Evolutionary conservation across 495 filamentous ascomycete genomes (phyloP).

Genomic region (Podospora pseudocomata): DNA sequence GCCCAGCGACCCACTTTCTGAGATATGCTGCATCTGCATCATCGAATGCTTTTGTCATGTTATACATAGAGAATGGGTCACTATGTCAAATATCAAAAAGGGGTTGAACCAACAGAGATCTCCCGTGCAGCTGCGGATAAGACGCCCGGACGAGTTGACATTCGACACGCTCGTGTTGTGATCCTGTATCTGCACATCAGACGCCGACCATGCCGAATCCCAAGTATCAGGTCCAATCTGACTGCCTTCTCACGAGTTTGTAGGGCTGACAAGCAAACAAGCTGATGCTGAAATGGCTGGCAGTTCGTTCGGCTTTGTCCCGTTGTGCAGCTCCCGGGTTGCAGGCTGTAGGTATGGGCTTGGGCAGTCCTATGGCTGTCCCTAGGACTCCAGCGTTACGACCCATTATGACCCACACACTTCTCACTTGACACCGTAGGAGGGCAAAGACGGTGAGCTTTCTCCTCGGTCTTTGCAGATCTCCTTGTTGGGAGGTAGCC

Average conservation of each 20-base stretch:
- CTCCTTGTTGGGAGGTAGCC: constrained; percentile 14
- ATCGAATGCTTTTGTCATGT: neutral
- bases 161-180: constrained; percentile 2
- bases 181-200: neutral
- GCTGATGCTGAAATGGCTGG: neutral
- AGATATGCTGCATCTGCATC: neutral
- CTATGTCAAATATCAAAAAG: too few species aligned
- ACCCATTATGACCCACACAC: constrained; percentile 9
- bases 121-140: neutral
- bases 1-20: neutral
- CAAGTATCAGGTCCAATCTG: constrained; percentile 3
- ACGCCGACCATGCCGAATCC: neutral
- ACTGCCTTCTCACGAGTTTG: neutral
- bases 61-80: too few species aligned
- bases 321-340: neutral
- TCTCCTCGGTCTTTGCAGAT: neutral
- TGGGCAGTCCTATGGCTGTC: constrained; percentile 8
- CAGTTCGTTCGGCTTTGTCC: neutral
- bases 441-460: neutral
- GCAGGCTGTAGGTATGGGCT: constrained; percentile 1
- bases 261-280: neutral
- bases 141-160: neutral
- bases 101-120: neutral
- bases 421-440: neutral
- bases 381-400: constrained; percentile 6